Evolutionary conservation across 2,329 filamentous ascomycete genomes (phyloP).

Genomic region (Pezicula radicicola): DNA sequence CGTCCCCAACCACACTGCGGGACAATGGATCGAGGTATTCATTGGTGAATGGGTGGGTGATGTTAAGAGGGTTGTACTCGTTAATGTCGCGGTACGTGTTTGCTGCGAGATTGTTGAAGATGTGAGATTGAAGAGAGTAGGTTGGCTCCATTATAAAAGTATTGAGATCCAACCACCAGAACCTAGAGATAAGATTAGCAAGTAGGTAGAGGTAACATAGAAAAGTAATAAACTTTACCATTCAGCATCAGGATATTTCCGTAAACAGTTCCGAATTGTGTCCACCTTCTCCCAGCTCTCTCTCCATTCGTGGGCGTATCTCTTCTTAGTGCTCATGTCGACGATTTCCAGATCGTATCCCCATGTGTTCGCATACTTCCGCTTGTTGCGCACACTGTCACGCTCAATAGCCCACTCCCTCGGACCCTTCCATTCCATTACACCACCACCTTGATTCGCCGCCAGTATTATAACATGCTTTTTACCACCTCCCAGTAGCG

Average conservation of each 20-base stretch:
- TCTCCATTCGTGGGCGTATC: constrained; percentile 97
- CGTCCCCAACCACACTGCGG: constrained; percentile 73
- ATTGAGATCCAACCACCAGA: constrained; percentile 98
- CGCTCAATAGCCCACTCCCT: constrained; percentile 97
- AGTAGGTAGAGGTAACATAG: background rate
- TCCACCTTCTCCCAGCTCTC: constrained; percentile 99
- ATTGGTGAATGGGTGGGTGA: constrained; percentile 75
- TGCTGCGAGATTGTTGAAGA: constrained; percentile 76
- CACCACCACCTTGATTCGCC: constrained; percentile 91
- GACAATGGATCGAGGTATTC: constrained; percentile 74
- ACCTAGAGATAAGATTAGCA: constrained; percentile 56
- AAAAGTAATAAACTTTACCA: constrained; percentile 61
- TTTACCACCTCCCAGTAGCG: constrained; percentile 75
- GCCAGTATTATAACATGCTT: constrained; percentile 93
- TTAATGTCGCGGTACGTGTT: constrained; percentile 95
- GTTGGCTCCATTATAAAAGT: constrained; percentile 97
- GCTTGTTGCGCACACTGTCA: constrained; percentile 94
- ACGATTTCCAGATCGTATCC: constrained; percentile 95
- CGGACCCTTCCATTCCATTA: constrained; percentile 98
- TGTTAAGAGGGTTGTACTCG: constrained; percentile 90
- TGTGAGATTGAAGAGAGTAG: constrained; percentile 83
- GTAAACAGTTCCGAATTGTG: constrained; percentile 80
- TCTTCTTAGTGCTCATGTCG: constrained; percentile 98
- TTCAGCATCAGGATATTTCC: constrained; percentile 92
- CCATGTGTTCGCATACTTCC: constrained; percentile 81